Base-by-base conservation (phyloP, 495 filamentous ascomycete species). In the Poronia punctata region DNA sequence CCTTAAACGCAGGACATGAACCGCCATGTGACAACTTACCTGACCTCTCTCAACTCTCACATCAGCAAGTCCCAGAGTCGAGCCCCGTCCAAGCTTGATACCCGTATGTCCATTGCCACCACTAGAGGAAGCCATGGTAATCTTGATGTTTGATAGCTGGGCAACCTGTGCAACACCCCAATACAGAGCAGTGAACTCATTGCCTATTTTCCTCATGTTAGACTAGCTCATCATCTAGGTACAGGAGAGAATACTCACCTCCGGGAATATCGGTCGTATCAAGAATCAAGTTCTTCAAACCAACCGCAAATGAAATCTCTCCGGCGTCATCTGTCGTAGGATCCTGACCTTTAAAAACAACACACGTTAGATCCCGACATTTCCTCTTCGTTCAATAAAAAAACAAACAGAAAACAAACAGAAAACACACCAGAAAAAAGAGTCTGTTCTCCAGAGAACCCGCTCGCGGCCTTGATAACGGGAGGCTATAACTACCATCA, bases 151-250 rank as follows among this genome's bases (percentile, higher is more conserved):
- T 44, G 84, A 80, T 10, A 83, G 63, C 42, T 79, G 82, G 5
- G 78, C 69, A 15, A 65, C 79, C 44, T 85, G 75, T 0, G 77
- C 77, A 4, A 81, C 80, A 11, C 79, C 78, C 83, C 83, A 88
- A 43, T 78, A 80, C 21, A 88, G 74, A 19, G 81, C 83, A 2
- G 72, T 67, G 19, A 69, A 68, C 0, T 48, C 53, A 10, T 46
- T 65, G 9, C 64, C 66, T 57, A 22, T 18, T 34, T 15, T 54
- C 15, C 49, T 40, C 26, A 23, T 17, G 15, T 10, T 14, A 20
- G 27, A 17, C 16, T 1, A 21, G 12, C 22, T 9, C 6, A 3
- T 19, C 12, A n/a, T 33, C 40, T 17, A 2, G 0, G 19, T 35
- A 32, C 0, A 24, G n/a, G 14, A n/a, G n/a, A n/a, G 10, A 2